phyloP scores from a whole-genome alignment of 768 basidiomycete genomes.

The Ephemerocybe angulata region DNA sequence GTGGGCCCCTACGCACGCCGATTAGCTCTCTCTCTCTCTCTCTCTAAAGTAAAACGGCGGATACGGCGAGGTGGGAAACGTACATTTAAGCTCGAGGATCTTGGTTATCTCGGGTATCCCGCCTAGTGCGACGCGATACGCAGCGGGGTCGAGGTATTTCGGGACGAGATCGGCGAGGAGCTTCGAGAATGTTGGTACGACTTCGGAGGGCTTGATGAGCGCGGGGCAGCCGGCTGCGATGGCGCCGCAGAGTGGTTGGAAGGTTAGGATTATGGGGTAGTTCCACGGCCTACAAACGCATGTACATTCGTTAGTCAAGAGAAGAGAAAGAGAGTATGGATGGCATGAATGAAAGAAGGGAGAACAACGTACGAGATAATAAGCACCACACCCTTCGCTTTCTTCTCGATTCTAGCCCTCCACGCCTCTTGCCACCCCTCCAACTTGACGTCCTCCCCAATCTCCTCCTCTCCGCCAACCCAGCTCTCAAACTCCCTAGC shows the following conservation, averaged over 20 bases:
- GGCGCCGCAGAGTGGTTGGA: constrained; percentile 64
- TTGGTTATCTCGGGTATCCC: constrained; percentile 54
- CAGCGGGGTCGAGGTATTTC: constrained; percentile 44
- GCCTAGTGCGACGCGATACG: constrained; percentile 57
- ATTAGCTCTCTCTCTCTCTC: too few relatives aligned
- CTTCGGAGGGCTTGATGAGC: constrained; percentile 65
- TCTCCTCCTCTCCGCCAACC: constrained; percentile 38
- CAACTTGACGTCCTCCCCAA: constrained; percentile 34
- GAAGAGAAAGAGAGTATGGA: background rate
- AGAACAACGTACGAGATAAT: constrained; percentile 62
- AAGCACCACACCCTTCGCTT: constrained; percentile 59
- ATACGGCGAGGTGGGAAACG: constrained; percentile 6
- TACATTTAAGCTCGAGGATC: constrained; percentile 46
- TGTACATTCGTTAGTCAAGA: too few relatives aligned
- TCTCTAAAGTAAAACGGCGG: background rate
- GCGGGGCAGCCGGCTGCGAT: constrained; percentile 73
- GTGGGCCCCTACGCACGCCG: constrained; percentile 32
- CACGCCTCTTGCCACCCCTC: constrained; percentile 45
- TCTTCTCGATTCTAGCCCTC: constrained; percentile 50
- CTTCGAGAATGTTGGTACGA: constrained; percentile 43
- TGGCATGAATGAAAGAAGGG: too few relatives aligned
- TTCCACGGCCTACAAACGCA: constrained; percentile 74
- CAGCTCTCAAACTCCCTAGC: constrained; percentile 56
- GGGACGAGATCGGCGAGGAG: constrained; percentile 55
- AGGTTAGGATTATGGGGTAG: constrained; percentile 52